Percentiles rank a stretch among this genome's conserved stretches.
These are phyloP conservation scores for Hansfordia pulvinata DNA, from an alignment of 2,329 filamentous ascomycete genomes.

Conservation along the genomic window DNA sequence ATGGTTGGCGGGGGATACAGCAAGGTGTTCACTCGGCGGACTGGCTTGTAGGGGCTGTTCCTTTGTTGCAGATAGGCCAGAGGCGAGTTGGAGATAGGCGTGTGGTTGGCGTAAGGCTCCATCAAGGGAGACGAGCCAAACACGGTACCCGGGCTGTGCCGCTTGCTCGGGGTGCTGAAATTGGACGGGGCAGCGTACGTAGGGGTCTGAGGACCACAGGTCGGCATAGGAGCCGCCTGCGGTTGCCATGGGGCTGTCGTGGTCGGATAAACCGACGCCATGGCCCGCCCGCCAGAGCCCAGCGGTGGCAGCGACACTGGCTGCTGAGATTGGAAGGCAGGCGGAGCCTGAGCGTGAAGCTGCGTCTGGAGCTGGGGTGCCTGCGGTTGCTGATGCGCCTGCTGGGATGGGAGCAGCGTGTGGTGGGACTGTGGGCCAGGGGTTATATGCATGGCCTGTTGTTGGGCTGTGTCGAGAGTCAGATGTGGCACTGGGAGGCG, in stretches of 20 bases:
- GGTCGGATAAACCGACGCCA: conserved; percentile 61
- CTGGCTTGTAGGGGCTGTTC: conserved; percentile 83
- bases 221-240: conserved; percentile 16
- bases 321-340: conserved; percentile 27
- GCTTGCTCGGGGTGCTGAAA: conserved; percentile 38
- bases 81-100: conserved; percentile 67
- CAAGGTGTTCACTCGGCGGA: conserved; percentile 81
- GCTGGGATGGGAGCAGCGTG: too few relatives aligned
- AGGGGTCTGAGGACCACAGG: conserved; percentile 18
- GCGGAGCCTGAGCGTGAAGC: conserved; percentile 12
- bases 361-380: not conserved
- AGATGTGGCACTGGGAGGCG: conserved; percentile 60
- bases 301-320: conserved; percentile 49
- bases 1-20: conserved; percentile 74
- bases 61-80: conserved; percentile 79
- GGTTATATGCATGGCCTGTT: too few relatives aligned
- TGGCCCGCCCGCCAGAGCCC: conserved; percentile 49
- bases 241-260: conserved; percentile 26
- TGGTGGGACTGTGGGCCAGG: too few relatives aligned
- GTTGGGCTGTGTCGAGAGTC: conserved; percentile 42
- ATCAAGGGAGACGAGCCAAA: conserved; percentile 58
- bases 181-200: conserved; percentile 15
- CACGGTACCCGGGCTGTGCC: conserved; percentile 34
- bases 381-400: conserved; percentile 6
- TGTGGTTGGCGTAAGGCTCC: conserved; percentile 45